phyloP scores from a whole-genome alignment of 2,329 filamentous ascomycete species.

The Rhynchosporium graminicola region DNA sequence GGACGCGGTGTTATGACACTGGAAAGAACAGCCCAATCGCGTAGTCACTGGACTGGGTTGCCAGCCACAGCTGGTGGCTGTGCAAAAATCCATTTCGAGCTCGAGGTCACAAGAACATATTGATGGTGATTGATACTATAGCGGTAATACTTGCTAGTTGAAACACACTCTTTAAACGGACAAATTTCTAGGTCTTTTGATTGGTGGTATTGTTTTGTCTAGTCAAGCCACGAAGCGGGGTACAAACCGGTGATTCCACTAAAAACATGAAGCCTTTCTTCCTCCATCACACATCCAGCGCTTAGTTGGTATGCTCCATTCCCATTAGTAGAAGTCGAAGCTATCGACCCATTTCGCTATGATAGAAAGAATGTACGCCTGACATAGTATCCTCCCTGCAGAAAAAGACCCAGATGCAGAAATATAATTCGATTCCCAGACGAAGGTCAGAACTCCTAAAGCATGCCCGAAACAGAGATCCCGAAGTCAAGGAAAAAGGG shows the following conservation, averaged over 20 bases:
- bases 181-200: not conserved
- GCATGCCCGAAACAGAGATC: slow-evolving; percentile 30
- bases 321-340: slow-evolving; percentile 20
- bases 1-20: slow-evolving; percentile 17
- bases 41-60: slow-evolving; percentile 2
- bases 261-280: not conserved
- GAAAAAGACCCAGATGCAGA: slow-evolving; percentile 30
- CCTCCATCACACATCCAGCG: slow-evolving; percentile 13
- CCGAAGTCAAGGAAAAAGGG: slow-evolving; percentile 27
- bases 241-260: slow-evolving; percentile 9
- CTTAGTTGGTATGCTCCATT: slow-evolving; percentile 17
- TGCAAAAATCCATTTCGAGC: not conserved
- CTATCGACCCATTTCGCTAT: slow-evolving; percentile 25
- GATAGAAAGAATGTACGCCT: slow-evolving; percentile 36
- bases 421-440: slow-evolving; percentile 26
- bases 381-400: slow-evolving; percentile 30
- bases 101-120: slow-evolving; percentile 7
- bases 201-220: slow-evolving; percentile 9
- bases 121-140: not conserved
- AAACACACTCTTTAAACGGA: not conserved
- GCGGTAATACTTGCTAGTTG: not conserved
- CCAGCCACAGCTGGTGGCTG: slow-evolving; percentile 1
- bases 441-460: slow-evolving; percentile 32
- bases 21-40: not conserved
- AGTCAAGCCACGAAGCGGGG: slow-evolving; percentile 10